These are phyloP conservation scores for Penicillium subrubescens DNA, from an alignment of 495 filamentous ascomycete genomes.

Conservation along the genomic window DNA sequence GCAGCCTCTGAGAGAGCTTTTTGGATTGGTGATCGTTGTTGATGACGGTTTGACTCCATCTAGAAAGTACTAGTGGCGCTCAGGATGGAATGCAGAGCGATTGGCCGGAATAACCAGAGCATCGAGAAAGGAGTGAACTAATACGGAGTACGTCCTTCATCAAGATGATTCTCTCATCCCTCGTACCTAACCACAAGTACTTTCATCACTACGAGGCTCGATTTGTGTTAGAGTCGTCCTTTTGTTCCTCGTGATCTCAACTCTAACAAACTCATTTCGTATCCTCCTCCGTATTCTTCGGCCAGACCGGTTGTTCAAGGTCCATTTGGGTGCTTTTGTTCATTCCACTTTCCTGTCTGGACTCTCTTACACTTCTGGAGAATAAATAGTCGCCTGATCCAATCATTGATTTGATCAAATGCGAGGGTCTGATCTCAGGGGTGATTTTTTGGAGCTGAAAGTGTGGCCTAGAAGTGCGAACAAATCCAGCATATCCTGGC, in stretches of 20 bases:
- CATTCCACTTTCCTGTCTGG: not conserved
- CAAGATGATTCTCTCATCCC: not conserved
- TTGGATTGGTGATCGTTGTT: not conserved
- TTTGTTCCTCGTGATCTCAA: not conserved
- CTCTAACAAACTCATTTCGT: not conserved
- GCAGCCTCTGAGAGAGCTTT: not conserved
- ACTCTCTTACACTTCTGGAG: not conserved
- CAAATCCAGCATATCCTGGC: not conserved
- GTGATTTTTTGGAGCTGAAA: slow-evolving; percentile 11
- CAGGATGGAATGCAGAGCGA: not conserved
- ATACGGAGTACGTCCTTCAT: not conserved
- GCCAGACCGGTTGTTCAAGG: slow-evolving; percentile 6
- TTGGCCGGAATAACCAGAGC: not conserved
- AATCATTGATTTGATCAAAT: slow-evolving; percentile 8
- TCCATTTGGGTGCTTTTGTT: slow-evolving; percentile 16
- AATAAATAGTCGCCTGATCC: not conserved
- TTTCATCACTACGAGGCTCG: slow-evolving; percentile 10
- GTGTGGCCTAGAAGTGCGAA: not conserved
- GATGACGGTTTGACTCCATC: not conserved
- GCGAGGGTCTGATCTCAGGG: slow-evolving; percentile 34
- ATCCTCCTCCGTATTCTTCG: slow-evolving; percentile 3
- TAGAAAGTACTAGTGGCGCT: not conserved
- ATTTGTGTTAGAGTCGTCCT: slow-evolving; percentile 22
- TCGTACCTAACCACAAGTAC: not conserved
- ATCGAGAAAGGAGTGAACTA: not conserved